Evolutionary conservation across 2,329 filamentous ascomycete species (phyloP).

Genomic region (Colletotrichum chlorophyti): DNA sequence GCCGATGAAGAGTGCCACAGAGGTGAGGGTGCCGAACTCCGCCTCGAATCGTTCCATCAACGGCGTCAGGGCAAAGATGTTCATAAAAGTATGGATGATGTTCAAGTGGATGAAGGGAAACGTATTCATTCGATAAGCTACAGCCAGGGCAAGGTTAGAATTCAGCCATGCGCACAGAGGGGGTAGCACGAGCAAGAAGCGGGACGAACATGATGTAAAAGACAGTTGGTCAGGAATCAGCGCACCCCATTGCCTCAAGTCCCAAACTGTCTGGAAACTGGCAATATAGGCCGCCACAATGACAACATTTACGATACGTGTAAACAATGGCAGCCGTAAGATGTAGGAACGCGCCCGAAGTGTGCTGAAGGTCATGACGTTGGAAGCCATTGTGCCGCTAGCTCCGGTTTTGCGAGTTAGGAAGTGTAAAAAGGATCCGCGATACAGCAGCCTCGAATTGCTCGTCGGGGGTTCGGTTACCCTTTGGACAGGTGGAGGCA

Average conservation of each 20-base stretch:
- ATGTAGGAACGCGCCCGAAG: constrained; percentile 80
- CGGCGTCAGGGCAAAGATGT: constrained; percentile 82
- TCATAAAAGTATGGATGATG: constrained; percentile 81
- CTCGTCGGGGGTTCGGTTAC: not conserved
- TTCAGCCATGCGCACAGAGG: not conserved
- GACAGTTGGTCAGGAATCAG: constrained; percentile 80
- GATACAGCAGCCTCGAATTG: too few relatives aligned
- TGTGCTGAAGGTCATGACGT: constrained; percentile 63
- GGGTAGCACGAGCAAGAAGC: not conserved
- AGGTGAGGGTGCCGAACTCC: constrained; percentile 89
- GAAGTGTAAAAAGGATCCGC: not conserved
- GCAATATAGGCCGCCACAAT: constrained; percentile 66
- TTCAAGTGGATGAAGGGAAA: constrained; percentile 87
- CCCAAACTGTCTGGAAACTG: constrained; percentile 73
- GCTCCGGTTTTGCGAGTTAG: not conserved
- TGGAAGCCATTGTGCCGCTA: constrained; percentile 17
- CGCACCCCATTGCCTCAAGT: constrained; percentile 78
- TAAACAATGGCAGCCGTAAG: constrained; percentile 86
- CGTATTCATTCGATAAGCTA: constrained; percentile 92
- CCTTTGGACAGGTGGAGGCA: not conserved
- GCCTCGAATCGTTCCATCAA: constrained; percentile 92
- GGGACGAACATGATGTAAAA: constrained; percentile 70
- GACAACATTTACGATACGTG: constrained; percentile 71
- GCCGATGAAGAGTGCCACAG: constrained; percentile 87
- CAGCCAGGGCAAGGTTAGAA: not conserved